Percentiles rank a stretch among this genome's conserved stretches.
phyloP scores from a whole-genome alignment of 257 asterid genomes.

The Catharanthus roseus region DNA sequence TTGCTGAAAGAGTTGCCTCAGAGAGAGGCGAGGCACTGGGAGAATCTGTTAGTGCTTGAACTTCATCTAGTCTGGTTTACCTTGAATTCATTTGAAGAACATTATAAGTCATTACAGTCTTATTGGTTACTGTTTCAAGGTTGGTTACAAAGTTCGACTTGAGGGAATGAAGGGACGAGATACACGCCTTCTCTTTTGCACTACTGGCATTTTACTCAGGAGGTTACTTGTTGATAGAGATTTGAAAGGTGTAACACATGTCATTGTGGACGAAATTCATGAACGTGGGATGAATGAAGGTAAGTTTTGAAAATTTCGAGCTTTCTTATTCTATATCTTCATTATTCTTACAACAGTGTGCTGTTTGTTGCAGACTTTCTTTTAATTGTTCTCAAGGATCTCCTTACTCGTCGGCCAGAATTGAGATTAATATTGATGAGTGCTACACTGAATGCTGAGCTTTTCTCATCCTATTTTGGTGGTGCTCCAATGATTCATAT shows the following conservation, averaged over 20 bases:
- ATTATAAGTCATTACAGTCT: slow-evolving; percentile 6
- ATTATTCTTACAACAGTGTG: slow-evolving; percentile 24
- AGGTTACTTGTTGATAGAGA: slow-evolving; percentile 80
- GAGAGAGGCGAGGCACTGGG: slow-evolving; percentile 92
- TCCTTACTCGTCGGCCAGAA: slow-evolving; percentile 85
- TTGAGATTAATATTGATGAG: slow-evolving; percentile 83
- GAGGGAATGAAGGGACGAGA: slow-evolving; percentile 95
- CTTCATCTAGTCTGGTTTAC: slow-evolving; percentile 11
- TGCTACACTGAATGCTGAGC: slow-evolving; percentile 90
- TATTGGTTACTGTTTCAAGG: slow-evolving; percentile 32
- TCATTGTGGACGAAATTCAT: slow-evolving; percentile 89
- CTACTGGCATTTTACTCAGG: slow-evolving; percentile 82
- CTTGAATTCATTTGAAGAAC: not conserved
- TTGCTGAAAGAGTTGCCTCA: slow-evolving; percentile 90
- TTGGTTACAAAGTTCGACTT: slow-evolving; percentile 90
- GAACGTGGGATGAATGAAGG: slow-evolving; percentile 99
- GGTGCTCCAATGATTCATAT: slow-evolving; percentile 83
- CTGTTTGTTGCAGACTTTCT: slow-evolving; percentile 70
- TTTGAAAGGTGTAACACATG: slow-evolving; percentile 81
- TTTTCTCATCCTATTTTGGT: slow-evolving; percentile 77
- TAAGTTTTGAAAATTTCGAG: slow-evolving; percentile 20
- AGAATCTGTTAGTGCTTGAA: slow-evolving; percentile 62
- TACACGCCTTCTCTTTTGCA: slow-evolving; percentile 88
- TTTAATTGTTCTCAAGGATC: slow-evolving; percentile 84
- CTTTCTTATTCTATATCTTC: slow-evolving; percentile 12